Evolutionary conservation across 352 stramenopile species (phyloP).

Genomic region (Phytopythium kandeliae): DNA sequence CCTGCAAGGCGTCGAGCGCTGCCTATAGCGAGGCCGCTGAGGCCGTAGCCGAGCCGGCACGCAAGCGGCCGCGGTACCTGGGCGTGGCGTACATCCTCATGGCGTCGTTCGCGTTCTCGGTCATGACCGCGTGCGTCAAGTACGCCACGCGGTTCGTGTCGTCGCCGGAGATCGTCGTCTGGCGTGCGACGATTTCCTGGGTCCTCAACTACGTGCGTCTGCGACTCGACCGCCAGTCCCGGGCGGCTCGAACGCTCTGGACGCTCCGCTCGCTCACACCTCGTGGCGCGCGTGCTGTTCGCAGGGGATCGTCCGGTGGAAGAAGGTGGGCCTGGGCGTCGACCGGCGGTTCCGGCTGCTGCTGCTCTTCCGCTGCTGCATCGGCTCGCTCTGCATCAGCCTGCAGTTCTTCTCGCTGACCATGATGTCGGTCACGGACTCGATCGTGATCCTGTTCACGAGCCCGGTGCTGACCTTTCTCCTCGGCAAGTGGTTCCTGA

Average conservation of each 20-base stretch:
- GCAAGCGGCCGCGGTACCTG: neutral
- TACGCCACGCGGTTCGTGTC: conserved; percentile 21
- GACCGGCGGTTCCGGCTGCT: conserved; percentile 12
- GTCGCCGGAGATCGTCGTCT: conserved; percentile 32
- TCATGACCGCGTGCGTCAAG: conserved; percentile 44
- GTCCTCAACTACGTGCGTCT: conserved; percentile 20
- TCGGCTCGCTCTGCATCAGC: conserved; percentile 30
- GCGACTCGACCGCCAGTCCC: too few relatives aligned
- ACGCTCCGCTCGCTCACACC: neutral
- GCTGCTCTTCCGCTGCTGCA: conserved; percentile 29
- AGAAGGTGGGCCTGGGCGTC: conserved; percentile 20
- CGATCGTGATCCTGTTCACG: conserved; percentile 48
- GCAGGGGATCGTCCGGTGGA: conserved; percentile 17
- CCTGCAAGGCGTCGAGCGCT: neutral
- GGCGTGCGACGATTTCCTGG: conserved; percentile 29
- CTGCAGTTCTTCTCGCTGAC: conserved; percentile 34
- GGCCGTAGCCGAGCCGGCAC: too few relatives aligned
- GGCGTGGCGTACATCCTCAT: conserved; percentile 18
- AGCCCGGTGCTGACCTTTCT: conserved; percentile 40
- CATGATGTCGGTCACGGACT: conserved; percentile 48
- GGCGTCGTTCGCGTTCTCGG: conserved; percentile 32
- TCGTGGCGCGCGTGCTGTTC: neutral
- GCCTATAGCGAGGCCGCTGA: neutral
- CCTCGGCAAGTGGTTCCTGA: conserved; percentile 35
- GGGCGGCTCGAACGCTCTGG: neutral